phyloP scores from a whole-genome alignment of 1,284 basidiomycete genomes.

The Malassezia nana region DNA sequence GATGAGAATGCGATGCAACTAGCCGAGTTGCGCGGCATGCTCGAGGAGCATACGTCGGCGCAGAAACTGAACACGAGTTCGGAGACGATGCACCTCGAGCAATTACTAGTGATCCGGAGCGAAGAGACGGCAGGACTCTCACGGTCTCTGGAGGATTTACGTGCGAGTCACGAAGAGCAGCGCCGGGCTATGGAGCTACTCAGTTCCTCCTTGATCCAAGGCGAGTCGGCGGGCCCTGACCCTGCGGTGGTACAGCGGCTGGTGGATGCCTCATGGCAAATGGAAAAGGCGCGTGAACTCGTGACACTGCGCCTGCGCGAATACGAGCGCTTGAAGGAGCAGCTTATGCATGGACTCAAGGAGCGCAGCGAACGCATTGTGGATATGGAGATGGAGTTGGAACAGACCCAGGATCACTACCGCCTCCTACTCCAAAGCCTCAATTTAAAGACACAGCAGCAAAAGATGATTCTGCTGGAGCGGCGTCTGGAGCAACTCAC shows the following conservation, averaged over 20 bases:
- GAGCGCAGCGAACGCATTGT: slow-evolving; percentile 99
- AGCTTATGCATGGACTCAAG: slow-evolving; percentile 93
- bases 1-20: slow-evolving; percentile 75
- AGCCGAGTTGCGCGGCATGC: slow-evolving; percentile 72
- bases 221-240: neutral
- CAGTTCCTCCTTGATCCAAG: slow-evolving; percentile 65
- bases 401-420: slow-evolving; percentile 98
- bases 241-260: slow-evolving; percentile 46
- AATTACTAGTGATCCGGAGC: slow-evolving; percentile 75
- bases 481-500: slow-evolving; percentile 93
- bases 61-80: slow-evolving; percentile 78
- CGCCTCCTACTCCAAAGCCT: slow-evolving; percentile 95
- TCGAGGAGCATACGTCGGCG: slow-evolving; percentile 83
- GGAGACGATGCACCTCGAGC: slow-evolving; percentile 80
- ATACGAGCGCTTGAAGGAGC: slow-evolving; percentile 97
- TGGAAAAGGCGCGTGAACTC: slow-evolving; percentile 90
- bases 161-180: slow-evolving; percentile 93
- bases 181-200: slow-evolving; percentile 74
- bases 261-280: slow-evolving; percentile 73
- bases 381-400: slow-evolving; percentile 95
- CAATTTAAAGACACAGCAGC: slow-evolving; percentile 94
- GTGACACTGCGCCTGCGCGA: slow-evolving; percentile 94
- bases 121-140: slow-evolving; percentile 78
- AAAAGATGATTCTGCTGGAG: slow-evolving; percentile 98
- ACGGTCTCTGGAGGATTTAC: slow-evolving; percentile 79